A percentile compares a stretch with the other conserved stretches of the same genome.
phyloP scores from a whole-genome alignment of 2,329 filamentous ascomycete genomes.

The Fusarium mexicanum region DNA sequence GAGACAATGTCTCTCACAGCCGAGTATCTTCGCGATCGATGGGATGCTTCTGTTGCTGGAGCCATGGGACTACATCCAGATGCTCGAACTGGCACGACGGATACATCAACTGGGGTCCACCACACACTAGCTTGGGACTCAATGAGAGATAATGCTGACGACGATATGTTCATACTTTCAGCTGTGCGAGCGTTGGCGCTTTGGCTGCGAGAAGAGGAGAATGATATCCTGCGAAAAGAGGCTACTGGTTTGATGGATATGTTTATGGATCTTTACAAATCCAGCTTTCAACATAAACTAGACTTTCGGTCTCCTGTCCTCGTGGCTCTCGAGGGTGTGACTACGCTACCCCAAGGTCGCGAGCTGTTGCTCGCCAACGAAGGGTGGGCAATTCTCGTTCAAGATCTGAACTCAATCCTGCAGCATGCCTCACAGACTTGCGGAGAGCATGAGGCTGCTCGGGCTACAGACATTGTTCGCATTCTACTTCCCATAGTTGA shows the following conservation, averaged over 20 bases:
- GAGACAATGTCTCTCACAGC: constrained; percentile 71
- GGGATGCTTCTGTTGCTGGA: constrained; percentile 72
- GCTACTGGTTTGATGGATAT: constrained; percentile 70
- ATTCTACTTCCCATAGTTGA: constrained; percentile 64
- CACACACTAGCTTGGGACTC: constrained; percentile 69
- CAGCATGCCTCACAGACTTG: constrained; percentile 41
- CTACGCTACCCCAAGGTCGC: constrained; percentile 58
- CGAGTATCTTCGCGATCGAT: constrained; percentile 75
- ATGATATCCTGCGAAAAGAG: constrained; percentile 65
- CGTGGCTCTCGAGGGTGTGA: constrained; percentile 67
- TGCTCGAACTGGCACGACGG: constrained; percentile 57
- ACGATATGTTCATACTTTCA: constrained; percentile 69
- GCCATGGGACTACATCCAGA: constrained; percentile 69
- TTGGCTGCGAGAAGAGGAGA: constrained; percentile 77
- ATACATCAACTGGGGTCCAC: constrained; percentile 56
- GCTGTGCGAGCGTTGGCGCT: constrained; percentile 67
- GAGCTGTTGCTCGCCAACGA: constrained; percentile 59
- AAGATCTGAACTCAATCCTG: constrained; percentile 60
- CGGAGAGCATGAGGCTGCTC: constrained; percentile 48
- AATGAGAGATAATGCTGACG: constrained; percentile 55
- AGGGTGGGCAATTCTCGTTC: constrained; percentile 64
- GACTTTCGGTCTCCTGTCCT: constrained; percentile 68
- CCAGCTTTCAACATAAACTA: constrained; percentile 47
- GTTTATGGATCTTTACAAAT: constrained; percentile 69
- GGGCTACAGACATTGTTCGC: constrained; percentile 66